Percentiles rank a stretch among this genome's conserved stretches.
These are phyloP conservation scores for Coccinonectria pachysandricola DNA, from an alignment of 2,329 filamentous ascomycete genomes.

Conservation along the genomic window DNA sequence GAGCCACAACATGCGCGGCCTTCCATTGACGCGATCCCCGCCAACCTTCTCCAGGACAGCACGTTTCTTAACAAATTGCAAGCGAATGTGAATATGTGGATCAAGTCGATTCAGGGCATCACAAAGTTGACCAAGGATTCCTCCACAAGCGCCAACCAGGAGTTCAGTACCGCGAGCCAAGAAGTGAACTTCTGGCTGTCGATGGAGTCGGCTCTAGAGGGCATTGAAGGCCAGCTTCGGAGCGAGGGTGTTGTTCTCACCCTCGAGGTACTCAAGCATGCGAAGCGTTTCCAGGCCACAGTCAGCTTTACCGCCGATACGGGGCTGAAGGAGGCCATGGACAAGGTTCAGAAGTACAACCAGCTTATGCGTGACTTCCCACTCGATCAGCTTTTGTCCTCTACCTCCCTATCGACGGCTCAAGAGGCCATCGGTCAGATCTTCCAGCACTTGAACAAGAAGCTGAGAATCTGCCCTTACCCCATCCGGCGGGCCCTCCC, in stretches of 20 bases:
- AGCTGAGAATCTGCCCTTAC: constrained; percentile 91
- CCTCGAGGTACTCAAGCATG: constrained; percentile 88
- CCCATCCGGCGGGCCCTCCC: constrained; percentile 84
- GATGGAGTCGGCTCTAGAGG: constrained; percentile 88
- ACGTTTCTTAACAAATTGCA: constrained; percentile 90
- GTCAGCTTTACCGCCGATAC: constrained; percentile 96
- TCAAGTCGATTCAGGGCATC: constrained; percentile 94
- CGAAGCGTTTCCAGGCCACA: constrained; percentile 95
- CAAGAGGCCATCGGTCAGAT: constrained; percentile 83
- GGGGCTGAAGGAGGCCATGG: constrained; percentile 88
- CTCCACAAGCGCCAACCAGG: constrained; percentile 44
- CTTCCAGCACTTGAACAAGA: constrained; percentile 94
- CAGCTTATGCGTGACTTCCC: constrained; percentile 98
- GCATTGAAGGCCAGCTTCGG: constrained; percentile 78
- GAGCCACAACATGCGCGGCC: constrained; percentile 55
- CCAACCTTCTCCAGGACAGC: constrained; percentile 72
- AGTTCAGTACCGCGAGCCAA: constrained; percentile 68
- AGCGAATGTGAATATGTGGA: constrained; percentile 92
- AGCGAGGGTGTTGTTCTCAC: constrained; percentile 86
- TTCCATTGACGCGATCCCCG: constrained; percentile 67
- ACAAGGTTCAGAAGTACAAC: constrained; percentile 97
- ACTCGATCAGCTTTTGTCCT: constrained; percentile 85
- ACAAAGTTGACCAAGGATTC: constrained; percentile 90
- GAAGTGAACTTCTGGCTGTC: constrained; percentile 99
- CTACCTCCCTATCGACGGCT: constrained; percentile 78